phyloP scores from a whole-genome alignment of 257 asterid genomes.

The Nicotiana otophora region DNA sequence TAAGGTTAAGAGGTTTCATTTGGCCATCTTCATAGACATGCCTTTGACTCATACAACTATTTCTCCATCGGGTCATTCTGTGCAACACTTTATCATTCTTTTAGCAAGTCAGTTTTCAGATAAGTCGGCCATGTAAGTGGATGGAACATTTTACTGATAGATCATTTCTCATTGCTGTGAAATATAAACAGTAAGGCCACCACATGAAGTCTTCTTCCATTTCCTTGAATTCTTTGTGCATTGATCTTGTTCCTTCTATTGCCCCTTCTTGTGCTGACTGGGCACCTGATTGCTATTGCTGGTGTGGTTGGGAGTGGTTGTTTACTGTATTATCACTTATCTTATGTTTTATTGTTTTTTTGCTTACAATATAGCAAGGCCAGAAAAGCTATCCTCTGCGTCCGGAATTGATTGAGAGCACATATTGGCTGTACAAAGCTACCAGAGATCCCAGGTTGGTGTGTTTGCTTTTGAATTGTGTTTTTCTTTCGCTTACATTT shows the following conservation, averaged over 20 bases:
- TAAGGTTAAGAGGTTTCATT: not conserved
- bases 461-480: constrained; percentile 7
- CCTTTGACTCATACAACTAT: not conserved
- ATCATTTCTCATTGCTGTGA: not conserved
- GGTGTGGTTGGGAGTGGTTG: not conserved
- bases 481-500: not conserved
- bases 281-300: not conserved
- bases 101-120: not conserved
- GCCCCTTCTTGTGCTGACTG: not conserved
- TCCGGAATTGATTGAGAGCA: constrained; percentile 95
- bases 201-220: not conserved
- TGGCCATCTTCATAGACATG: not conserved
- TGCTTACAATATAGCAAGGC: constrained; percentile 60
- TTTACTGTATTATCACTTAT: constrained; percentile 1
- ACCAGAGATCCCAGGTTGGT: constrained; percentile 84
- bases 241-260: not conserved
- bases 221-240: not conserved
- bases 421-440: constrained; percentile 98
- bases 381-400: constrained; percentile 97
- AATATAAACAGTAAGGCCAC: not conserved
- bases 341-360: constrained; percentile 7
- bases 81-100: not conserved
- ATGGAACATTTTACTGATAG: not conserved
- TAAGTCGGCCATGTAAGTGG: not conserved
- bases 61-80: not conserved